These are phyloP conservation scores for Brassica juncea DNA, from an alignment of 345 rosid species.

Conservation along the genomic window DNA sequence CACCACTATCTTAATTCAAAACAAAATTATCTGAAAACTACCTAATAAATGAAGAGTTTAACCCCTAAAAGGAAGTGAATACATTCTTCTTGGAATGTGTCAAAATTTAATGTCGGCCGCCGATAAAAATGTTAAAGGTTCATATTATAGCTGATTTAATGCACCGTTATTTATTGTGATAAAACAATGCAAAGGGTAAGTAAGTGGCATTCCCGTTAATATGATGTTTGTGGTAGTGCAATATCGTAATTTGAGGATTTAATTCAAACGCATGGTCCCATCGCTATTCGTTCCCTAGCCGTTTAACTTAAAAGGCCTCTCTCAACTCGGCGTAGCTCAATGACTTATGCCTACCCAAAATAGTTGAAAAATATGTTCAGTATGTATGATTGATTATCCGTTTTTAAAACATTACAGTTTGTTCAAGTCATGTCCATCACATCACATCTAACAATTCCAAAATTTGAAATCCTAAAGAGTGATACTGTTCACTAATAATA, in stretches of 20 bases:
- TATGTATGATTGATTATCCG: not conserved
- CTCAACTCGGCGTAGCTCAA: conserved; percentile 6
- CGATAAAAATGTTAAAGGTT: not conserved
- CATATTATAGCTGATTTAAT: conserved; percentile 4
- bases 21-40: not conserved
- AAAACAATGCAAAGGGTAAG: conserved; percentile 21
- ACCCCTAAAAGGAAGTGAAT: not conserved
- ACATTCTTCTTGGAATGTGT: conserved; percentile 32
- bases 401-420: not conserved
- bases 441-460: not conserved
- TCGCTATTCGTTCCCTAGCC: conserved; percentile 19
- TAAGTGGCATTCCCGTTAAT: conserved; percentile 26
- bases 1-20: not conserved
- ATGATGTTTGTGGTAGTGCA: not conserved
- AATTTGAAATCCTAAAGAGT: conserved; percentile 15
- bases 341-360: conserved; percentile 19
- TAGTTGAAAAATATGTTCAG: not conserved
- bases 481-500: not conserved
- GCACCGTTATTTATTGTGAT: not conserved
- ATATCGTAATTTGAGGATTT: not conserved
- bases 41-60: not conserved
- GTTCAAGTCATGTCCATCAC: not conserved
- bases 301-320: not conserved
- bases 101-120: conserved; percentile 23
- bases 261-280: conserved; percentile 29